Evolutionary conservation across 2,329 filamentous ascomycete species (phyloP).

Genomic region (Kalmusia sp.): DNA sequence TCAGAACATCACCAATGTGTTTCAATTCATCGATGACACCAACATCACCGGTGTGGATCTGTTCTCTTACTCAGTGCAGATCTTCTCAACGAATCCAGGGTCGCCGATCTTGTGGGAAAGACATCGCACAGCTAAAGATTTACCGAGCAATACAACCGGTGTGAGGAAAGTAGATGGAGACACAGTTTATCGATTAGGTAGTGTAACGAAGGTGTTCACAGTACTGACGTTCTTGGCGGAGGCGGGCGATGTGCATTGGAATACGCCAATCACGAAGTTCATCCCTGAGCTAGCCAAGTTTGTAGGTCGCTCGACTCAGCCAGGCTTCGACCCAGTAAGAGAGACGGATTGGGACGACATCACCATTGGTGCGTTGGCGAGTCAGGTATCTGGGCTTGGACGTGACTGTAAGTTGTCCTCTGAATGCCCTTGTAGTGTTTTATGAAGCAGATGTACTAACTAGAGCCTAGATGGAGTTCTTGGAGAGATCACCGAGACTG

Average conservation of each 20-base stretch:
- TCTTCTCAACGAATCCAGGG: constrained; percentile 31
- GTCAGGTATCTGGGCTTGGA: constrained; percentile 28
- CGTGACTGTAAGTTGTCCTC: constrained; percentile 24
- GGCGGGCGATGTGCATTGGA: constrained; percentile 49
- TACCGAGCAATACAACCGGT: constrained; percentile 23
- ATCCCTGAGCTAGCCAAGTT: constrained; percentile 20
- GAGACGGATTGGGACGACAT: constrained; percentile 23
- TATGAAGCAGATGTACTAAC: constrained; percentile 46
- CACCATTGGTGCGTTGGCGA: constrained; percentile 23
- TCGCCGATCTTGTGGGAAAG: constrained; percentile 25
- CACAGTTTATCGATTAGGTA: constrained; percentile 55
- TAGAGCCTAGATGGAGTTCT: constrained; percentile 40
- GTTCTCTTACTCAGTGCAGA: constrained; percentile 32
- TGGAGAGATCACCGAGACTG: constrained; percentile 30
- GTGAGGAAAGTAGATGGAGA: constrained; percentile 35
- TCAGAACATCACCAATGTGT: constrained; percentile 23
- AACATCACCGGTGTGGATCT: constrained; percentile 22
- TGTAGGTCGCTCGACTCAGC: constrained; percentile 5
- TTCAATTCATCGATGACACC: constrained; percentile 27
- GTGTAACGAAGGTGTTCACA: constrained; percentile 56
- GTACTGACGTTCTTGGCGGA: constrained; percentile 53
- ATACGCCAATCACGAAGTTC: constrained; percentile 33
- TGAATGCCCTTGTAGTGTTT: background rate
- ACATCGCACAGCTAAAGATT: constrained; percentile 25
- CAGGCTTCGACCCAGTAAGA: constrained; percentile 28